Evolutionary conservation across 345 rosid species (phyloP), one percentile per base, ranked within the genome.

Genomic region (Brassica incana): DNA sequence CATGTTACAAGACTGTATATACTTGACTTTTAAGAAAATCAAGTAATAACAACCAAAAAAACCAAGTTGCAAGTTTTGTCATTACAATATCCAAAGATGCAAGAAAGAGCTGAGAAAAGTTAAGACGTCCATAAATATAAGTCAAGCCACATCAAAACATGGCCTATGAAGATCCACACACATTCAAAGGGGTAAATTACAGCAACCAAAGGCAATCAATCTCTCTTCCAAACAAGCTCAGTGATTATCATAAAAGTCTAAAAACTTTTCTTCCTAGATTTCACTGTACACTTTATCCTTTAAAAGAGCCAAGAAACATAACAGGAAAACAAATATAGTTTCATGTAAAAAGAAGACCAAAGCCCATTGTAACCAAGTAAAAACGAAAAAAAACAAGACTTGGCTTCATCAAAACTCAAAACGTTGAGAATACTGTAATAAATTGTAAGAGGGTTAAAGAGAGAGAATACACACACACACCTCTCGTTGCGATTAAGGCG

Each of bases 401-500:
- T 72, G 29, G 20, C 29, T 66, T 30, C 8, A 43, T 5, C 1
- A 36, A 32, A 59, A 32, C 77, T 59, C 58, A 50, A 50, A 0
- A 25, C 27, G 3, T 1, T 4, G 54, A 70, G 25, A 70, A 72
- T 1, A 50, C 30, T 30, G 25, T 58, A 78, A 8, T 7, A 40
- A 59, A 67, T 5, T 3, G 9, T 35, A 20, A 25, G 10, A 67
- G 32, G 40, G 48, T 1, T 0, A 8, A n/a, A 8, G 16, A n/a
- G 68, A 8, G 16, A 63, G 40, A 14, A 10, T 2, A 11, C 1
- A n/a, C 3, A 15, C n/a, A n/a, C n/a, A 15, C 85, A 95, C 98
- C 99, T 91, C 68, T 93, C 97, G 43, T 87, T 90, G 70, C 97
- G 89, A 68, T 89, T 91, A 83, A 95, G 97, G 0, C 93, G 95